A percentile compares a stretch with the other conserved stretches of the same genome.
Conservation (phyloP, 768 basidiomycete species). For the Psilocybe azurescens region DNA sequence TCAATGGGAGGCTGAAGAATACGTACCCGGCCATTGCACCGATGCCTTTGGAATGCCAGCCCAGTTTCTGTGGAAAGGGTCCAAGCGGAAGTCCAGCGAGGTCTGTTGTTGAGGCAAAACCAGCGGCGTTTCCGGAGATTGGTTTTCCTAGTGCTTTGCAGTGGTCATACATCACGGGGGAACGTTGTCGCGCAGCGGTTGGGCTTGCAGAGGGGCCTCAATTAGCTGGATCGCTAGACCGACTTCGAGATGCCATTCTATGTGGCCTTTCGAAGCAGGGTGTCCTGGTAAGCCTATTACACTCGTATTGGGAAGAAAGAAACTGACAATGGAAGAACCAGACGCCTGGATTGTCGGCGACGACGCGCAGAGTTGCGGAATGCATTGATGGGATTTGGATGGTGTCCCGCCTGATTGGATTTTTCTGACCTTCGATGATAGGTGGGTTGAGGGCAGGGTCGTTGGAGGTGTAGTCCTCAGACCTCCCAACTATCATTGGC, state of each 20-base stretch:
- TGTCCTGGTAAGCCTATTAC: not conserved
- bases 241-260: constrained; percentile 84
- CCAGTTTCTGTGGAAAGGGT: constrained; percentile 74
- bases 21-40: constrained; percentile 76
- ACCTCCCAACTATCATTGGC: constrained; percentile 79
- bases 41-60: constrained; percentile 78
- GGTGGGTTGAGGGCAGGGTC: constrained; percentile 85
- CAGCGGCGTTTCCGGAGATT: constrained; percentile 86
- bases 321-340: constrained; percentile 85
- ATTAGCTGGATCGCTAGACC: constrained; percentile 89
- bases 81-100: constrained; percentile 67
- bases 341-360: constrained; percentile 92
- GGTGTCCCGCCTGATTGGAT: constrained; percentile 94
- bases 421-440: constrained; percentile 74
- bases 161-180: constrained; percentile 74
- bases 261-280: constrained; percentile 57
- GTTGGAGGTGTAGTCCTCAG: constrained; percentile 69
- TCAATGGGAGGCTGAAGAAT: too few species aligned
- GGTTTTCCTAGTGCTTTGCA: constrained; percentile 68
- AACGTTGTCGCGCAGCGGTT: constrained; percentile 52
- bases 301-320: not conserved
- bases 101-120: constrained; percentile 71
- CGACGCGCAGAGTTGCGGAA: constrained; percentile 75
- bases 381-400: constrained; percentile 72
- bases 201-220: constrained; percentile 77